These are phyloP conservation scores for Boehmeria nivea DNA, from an alignment of 306 rosid genomes.

Conservation along the genomic window DNA sequence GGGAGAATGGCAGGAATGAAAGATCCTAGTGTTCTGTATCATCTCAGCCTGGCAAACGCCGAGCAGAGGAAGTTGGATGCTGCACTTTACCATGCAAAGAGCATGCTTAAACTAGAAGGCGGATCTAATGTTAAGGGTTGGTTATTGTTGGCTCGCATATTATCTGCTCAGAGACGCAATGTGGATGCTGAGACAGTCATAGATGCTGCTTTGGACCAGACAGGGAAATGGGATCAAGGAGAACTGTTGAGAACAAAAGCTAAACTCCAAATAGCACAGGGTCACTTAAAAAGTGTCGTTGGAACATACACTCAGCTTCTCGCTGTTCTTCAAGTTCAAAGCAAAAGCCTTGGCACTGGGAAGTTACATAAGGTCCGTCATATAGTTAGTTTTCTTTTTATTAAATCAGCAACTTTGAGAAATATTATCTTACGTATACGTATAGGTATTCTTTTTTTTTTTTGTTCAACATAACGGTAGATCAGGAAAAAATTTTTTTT, in stretches of 20 bases:
- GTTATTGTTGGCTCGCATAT: constrained; percentile 66
- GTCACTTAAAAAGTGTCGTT: constrained; percentile 57
- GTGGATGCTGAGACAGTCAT: constrained; percentile 65
- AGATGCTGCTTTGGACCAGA: constrained; percentile 77
- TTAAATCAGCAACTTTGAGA: not conserved
- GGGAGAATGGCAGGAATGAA: constrained; percentile 50
- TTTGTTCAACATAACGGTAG: not conserved
- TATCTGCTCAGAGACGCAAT: constrained; percentile 72
- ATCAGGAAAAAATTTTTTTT: not conserved
- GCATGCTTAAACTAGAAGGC: constrained; percentile 54
- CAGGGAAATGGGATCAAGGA: constrained; percentile 93
- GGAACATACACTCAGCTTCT: constrained; percentile 64
- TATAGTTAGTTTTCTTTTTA: constrained; percentile 16
- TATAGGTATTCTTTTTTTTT: not conserved
- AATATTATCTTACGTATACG: not conserved
- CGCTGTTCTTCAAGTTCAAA: constrained; percentile 79
- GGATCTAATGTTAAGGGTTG: constrained; percentile 67
- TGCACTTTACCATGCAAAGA: constrained; percentile 56
- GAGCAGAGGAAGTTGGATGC: constrained; percentile 74
- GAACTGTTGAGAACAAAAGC: constrained; percentile 76
- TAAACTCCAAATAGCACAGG: constrained; percentile 71
- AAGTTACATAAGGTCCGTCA: constrained; percentile 60
- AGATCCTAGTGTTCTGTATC: constrained; percentile 51
- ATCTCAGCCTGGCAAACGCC: constrained; percentile 67
- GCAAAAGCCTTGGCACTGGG: constrained; percentile 48